Evolutionary conservation across 441 rosid genomes (phyloP).

Genomic region (Jatropha podagrica): DNA sequence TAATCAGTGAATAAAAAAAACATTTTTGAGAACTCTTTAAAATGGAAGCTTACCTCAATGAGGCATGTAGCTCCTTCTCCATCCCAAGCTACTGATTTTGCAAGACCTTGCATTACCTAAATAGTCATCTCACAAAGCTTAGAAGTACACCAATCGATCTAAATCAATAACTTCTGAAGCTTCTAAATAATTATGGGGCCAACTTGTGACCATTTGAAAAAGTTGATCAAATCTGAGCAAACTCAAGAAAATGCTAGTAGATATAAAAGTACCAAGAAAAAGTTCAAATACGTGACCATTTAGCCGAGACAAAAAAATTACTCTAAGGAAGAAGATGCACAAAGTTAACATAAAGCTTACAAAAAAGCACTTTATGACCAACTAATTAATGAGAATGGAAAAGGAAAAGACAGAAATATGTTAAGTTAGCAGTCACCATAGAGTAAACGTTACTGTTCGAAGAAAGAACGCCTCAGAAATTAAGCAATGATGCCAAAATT

Average conservation of each 20-base stretch:
- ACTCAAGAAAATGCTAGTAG: neutral
- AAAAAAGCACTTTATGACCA: neutral
- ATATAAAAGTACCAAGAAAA: neutral
- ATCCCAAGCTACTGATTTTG: constrained; percentile 99
- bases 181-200: constrained; percentile 10
- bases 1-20: neutral
- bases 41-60: constrained; percentile 61
- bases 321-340: neutral
- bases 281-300: neutral
- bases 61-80: constrained; percentile 99
- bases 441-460: neutral
- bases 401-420: neutral
- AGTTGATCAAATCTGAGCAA: constrained; percentile 7
- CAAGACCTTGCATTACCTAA: constrained; percentile 99
- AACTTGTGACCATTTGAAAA: neutral
- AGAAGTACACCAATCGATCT: constrained; percentile 2
- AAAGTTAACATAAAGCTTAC: neutral
- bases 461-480: neutral
- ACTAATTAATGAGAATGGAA: constrained; percentile 2
- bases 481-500: neutral
- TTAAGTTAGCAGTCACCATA: neutral
- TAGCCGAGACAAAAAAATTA: neutral
- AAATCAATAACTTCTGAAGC: neutral
- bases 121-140: constrained; percentile 10
- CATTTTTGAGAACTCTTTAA: neutral